Percentiles rank a stretch among this genome's conserved stretches.
These are phyloP conservation scores for Piloderma croceum DNA, from an alignment of 768 basidiomycete genomes.

Conservation along the genomic window DNA sequence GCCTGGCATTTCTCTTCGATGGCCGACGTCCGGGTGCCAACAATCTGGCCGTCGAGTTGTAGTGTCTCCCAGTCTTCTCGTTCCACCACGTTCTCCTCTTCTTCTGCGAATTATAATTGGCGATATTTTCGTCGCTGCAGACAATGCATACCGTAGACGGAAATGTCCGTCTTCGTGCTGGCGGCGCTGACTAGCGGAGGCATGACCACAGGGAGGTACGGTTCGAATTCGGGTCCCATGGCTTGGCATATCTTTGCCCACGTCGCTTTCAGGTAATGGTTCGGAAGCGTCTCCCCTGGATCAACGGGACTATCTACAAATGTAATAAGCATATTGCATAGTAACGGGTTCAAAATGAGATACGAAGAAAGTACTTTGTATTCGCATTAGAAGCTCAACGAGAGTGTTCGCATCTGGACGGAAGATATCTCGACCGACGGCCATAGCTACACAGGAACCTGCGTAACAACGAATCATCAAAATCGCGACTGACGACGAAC, in stretches of 20 bases:
- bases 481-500: constrained; percentile 34
- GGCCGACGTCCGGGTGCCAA: constrained; percentile 72
- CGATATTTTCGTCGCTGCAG: not conserved
- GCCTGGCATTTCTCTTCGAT: constrained; percentile 88
- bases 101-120: constrained; percentile 42
- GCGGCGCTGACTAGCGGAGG: constrained; percentile 71
- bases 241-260: constrained; percentile 90
- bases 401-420: constrained; percentile 66
- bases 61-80: constrained; percentile 78
- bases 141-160: constrained; percentile 58
- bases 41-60: constrained; percentile 67
- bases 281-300: constrained; percentile 63
- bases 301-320: constrained; percentile 62
- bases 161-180: constrained; percentile 71
- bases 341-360: not conserved
- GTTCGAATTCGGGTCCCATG: constrained; percentile 78
- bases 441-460: constrained; percentile 40
- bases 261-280: constrained; percentile 75
- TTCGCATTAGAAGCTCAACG: constrained; percentile 64
- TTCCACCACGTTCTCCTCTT: constrained; percentile 47
- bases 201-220: constrained; percentile 82
- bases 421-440: constrained; percentile 79
- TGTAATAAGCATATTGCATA: too few relatives aligned
- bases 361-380: constrained; percentile 55
- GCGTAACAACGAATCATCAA: not conserved